phyloP scores from a whole-genome alignment of 164 flowering plant genomes.

The Santalum album region DNA sequence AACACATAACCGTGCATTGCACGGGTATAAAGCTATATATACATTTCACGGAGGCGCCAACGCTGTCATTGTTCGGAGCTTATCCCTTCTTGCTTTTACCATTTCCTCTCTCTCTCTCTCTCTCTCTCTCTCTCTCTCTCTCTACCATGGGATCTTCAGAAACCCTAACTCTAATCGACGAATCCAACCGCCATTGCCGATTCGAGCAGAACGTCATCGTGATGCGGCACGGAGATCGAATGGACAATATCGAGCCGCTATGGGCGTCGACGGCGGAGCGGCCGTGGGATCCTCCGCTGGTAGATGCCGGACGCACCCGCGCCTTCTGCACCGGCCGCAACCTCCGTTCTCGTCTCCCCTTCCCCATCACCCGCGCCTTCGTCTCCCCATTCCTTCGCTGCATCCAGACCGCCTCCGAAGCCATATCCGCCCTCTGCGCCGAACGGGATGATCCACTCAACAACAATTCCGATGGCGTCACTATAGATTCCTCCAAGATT shows the following conservation, averaged over 20 bases:
- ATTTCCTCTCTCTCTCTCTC: too few species aligned
- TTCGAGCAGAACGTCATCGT: slow-evolving; percentile 58
- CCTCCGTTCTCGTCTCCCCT: slow-evolving; percentile 26
- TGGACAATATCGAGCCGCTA: slow-evolving; percentile 53
- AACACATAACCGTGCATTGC: too few species aligned
- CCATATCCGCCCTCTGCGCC: slow-evolving; percentile 46
- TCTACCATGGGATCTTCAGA: not conserved
- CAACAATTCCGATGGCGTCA: slow-evolving; percentile 17
- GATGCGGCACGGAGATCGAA: slow-evolving; percentile 88
- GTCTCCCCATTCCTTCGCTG: slow-evolving; percentile 84
- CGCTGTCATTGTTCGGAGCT: too few species aligned
- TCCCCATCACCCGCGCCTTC: slow-evolving; percentile 57
- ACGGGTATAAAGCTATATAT: too few species aligned
- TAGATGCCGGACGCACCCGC: slow-evolving; percentile 36
- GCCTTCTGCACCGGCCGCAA: slow-evolving; percentile 51
- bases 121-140: too few species aligned
- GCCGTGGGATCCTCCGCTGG: slow-evolving; percentile 82
- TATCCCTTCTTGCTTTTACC: too few species aligned
- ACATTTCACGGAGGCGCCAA: too few species aligned
- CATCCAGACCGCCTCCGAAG: slow-evolving; percentile 68
- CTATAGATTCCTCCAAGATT: slow-evolving; percentile 47
- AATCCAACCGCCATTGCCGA: not conserved
- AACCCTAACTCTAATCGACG: not conserved
- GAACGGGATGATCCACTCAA: slow-evolving; percentile 17
- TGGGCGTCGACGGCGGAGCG: slow-evolving; percentile 52